phyloP scores from a whole-genome alignment of 2,329 filamentous ascomycete genomes.

The Talaromyces islandicus region DNA sequence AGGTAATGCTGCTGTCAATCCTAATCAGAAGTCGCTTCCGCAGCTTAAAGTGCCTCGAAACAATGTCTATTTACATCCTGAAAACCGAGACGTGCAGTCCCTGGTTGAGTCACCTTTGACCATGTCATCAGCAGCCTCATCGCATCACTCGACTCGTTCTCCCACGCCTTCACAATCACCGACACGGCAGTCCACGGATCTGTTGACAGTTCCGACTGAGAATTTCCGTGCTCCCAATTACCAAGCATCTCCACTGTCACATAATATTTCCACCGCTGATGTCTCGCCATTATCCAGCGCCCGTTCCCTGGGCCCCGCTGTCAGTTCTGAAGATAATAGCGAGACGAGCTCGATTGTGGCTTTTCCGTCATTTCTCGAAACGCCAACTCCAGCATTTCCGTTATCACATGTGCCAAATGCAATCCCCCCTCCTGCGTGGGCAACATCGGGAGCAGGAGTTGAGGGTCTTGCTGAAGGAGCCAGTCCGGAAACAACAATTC shows the following conservation, averaged over 20 bases:
- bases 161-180: slow-evolving; percentile 18
- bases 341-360: slow-evolving; percentile 47
- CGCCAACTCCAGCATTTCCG: slow-evolving; percentile 3
- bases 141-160: slow-evolving; percentile 21
- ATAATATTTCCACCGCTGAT: slow-evolving; percentile 16
- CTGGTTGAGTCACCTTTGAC: slow-evolving; percentile 7
- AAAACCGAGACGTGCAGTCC: neutral
- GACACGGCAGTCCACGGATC: slow-evolving; percentile 28
- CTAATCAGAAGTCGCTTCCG: neutral
- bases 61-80: neutral
- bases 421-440: neutral
- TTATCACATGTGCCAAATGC: neutral
- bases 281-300: slow-evolving; percentile 25
- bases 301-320: slow-evolving; percentile 10
- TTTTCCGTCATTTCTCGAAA: slow-evolving; percentile 63
- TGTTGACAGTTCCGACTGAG: slow-evolving; percentile 39
- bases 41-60: neutral
- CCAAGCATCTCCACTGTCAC: slow-evolving; percentile 15
- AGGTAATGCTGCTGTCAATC: slow-evolving; percentile 20
- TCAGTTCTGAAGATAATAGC: slow-evolving; percentile 12
- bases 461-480: slow-evolving; percentile 35
- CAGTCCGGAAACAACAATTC: slow-evolving; percentile 32
- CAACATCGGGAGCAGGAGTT: neutral
- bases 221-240: slow-evolving; percentile 34
- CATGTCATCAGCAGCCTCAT: slow-evolving; percentile 25